Conservation (phyloP, 2,329 filamentous ascomycete genomes). For the Sporothrix pallida region DNA sequence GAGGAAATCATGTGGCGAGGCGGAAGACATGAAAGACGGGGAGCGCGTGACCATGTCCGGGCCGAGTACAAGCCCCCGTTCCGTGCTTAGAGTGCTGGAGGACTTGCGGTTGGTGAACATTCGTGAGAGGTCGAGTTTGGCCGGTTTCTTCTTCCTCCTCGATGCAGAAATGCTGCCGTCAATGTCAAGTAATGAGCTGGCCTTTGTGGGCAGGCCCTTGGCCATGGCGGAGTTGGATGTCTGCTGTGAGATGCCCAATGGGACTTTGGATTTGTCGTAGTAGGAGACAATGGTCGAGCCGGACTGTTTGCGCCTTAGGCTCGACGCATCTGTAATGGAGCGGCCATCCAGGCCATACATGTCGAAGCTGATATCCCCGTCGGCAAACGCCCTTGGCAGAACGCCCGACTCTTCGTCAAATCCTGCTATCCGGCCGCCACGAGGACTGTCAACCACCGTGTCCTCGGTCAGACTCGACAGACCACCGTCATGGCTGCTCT, state of each 20-base stretch:
- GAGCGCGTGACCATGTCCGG: conserved; percentile 50
- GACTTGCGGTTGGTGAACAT: conserved; percentile 46
- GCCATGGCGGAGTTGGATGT: conserved; percentile 65
- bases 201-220: conserved; percentile 58
- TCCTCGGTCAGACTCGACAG: conserved; percentile 42
- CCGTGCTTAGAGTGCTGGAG: conserved; percentile 38
- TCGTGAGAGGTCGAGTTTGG: conserved; percentile 56
- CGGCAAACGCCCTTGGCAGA: conserved; percentile 43
- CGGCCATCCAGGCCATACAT: conserved; percentile 36
- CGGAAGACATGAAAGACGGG: conserved; percentile 53
- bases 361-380: conserved; percentile 39
- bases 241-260: conserved; percentile 63
- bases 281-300: conserved; percentile 62
- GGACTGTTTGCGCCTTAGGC: conserved; percentile 56
- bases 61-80: conserved; percentile 44
- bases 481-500: conserved; percentile 38
- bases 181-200: conserved; percentile 51
- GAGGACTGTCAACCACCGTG: conserved; percentile 38
- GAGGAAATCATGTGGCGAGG: conserved; percentile 42
- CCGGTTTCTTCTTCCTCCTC: conserved; percentile 53
- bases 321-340: conserved; percentile 51
- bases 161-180: conserved; percentile 45
- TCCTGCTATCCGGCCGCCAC: conserved; percentile 40
- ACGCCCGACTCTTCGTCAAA: conserved; percentile 58
- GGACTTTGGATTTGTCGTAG: conserved; percentile 63